phyloP scores from a whole-genome alignment of 768 basidiomycete genomes.

The Neoboletus brunneissimus region DNA sequence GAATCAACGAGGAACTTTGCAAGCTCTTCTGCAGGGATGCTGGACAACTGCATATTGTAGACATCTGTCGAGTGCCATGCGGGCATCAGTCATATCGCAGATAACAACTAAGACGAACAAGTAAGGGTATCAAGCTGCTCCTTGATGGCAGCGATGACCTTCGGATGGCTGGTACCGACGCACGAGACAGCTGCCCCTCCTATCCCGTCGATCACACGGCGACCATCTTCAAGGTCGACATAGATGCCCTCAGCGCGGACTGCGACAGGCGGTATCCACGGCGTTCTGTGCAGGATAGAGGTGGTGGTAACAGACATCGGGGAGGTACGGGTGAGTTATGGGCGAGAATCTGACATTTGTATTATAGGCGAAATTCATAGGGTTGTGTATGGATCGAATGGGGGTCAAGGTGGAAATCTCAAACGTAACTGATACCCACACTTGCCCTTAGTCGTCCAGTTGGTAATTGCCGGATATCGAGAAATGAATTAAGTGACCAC shows the following conservation, averaged over 20 bases:
- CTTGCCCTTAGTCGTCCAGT: background rate
- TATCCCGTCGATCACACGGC: slow-evolving; percentile 69
- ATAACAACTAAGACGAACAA: slow-evolving; percentile 45
- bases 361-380: background rate
- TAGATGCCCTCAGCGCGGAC: slow-evolving; percentile 66
- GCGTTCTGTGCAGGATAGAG: slow-evolving; percentile 63
- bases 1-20: slow-evolving; percentile 62
- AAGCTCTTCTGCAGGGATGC: slow-evolving; percentile 76
- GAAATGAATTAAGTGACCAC: no score
- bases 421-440: background rate
- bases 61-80: slow-evolving; percentile 52
- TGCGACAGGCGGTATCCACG: slow-evolving; percentile 73
- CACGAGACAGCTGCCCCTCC: slow-evolving; percentile 86
- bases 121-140: slow-evolving; percentile 76
- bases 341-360: background rate
- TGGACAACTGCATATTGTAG: slow-evolving; percentile 84
- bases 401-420: background rate
- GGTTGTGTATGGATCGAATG: background rate
- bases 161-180: slow-evolving; percentile 71
- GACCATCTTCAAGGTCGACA: slow-evolving; percentile 67
- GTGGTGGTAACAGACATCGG: slow-evolving; percentile 24
- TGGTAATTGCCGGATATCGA: no score
- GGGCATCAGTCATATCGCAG: background rate
- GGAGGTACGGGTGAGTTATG: background rate
- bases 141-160: slow-evolving; percentile 70